Evolutionary conservation across 2,329 filamentous ascomycete species (phyloP).

Genomic region (Aspergillus latus): DNA sequence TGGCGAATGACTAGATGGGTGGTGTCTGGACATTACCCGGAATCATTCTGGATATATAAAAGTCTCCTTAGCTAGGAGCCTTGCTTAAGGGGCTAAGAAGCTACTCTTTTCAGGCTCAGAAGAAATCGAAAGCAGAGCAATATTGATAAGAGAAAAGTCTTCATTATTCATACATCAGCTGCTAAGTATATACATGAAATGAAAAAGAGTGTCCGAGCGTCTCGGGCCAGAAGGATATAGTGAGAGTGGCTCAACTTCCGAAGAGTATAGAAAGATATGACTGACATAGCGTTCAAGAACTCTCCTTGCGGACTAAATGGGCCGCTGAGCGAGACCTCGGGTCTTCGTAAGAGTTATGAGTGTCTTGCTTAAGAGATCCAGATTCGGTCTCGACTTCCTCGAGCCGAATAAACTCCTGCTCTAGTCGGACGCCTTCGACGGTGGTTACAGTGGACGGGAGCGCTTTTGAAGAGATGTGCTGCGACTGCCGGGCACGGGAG

Average conservation of each 20-base stretch:
- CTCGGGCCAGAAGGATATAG: background rate
- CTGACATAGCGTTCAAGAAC: background rate
- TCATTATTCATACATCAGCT: background rate
- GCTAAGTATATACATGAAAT: background rate
- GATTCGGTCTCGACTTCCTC: background rate
- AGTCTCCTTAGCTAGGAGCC: no score
- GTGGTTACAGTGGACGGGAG: background rate
- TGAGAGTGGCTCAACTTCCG: background rate
- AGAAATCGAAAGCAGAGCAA: background rate
- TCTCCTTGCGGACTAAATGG: background rate
- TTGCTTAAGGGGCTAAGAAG: background rate
- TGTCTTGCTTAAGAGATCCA: background rate
- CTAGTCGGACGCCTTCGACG: background rate
- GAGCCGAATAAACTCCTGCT: background rate
- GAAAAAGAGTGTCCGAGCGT: background rate
- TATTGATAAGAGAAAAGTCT: background rate
- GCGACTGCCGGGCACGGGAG: background rate
- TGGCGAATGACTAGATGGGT: background rate
- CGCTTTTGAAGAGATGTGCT: background rate
- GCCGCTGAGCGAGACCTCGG: background rate
- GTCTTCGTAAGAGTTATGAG: background rate
- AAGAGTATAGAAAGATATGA: background rate
- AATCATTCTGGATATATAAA: background rate
- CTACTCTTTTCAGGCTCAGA: background rate
- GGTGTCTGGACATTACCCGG: background rate